Evolutionary conservation across 1,284 basidiomycete species (phyloP), one percentile per base, ranked within the genome.

Genomic region (Cutaneotrichosporon arboriforme): DNA sequence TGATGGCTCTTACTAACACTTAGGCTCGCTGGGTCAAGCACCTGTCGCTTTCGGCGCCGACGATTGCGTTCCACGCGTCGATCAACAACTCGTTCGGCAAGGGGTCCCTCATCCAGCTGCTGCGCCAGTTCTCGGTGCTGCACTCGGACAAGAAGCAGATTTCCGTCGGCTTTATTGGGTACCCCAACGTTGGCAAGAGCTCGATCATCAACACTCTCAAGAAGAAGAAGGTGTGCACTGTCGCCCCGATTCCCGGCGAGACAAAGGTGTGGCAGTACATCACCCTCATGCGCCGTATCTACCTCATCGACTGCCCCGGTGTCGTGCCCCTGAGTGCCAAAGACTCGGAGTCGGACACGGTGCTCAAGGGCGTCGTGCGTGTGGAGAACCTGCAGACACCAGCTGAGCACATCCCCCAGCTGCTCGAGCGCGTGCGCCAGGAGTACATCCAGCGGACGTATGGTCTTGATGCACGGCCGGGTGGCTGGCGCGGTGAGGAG

Each of bases 221-320:
- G 81, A 91, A 90, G 77, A 88, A 90, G 75, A 97, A 97, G 77
- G 94, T 97, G 60, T 98, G 96, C 81, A 86, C 84, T 26, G 93
- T 97, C 49, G 96, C 96, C 15, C 94, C 96, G 12, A 84, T 98
- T 26, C 96, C 96, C 8, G 94, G 94, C 65, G 94, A 99, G 80
- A 99, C 96, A 49, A 98, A 98, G 78, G 91, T 98, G 62, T 98
- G 96, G 96, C 94, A 98, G 82, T 98, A 98, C 77, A 96, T 98
- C 76, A 90, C 91, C 22, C 80, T 98, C 49, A 97, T 94, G 66
- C 84, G 87, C 57, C 84, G 90, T 58, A 98, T 98, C 73, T 98
- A 97, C 80, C 85, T 99, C 61, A 97, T 99, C 78, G 96, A 99
- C 78, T 99, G 94, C 72, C 94, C 94, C 26, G 94, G 96, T 57